A percentile compares a stretch with the other conserved stretches of the same genome.
Conservation (phyloP, 352 stramenopile genomes). For the Hyaloperonospora brassicae region DNA sequence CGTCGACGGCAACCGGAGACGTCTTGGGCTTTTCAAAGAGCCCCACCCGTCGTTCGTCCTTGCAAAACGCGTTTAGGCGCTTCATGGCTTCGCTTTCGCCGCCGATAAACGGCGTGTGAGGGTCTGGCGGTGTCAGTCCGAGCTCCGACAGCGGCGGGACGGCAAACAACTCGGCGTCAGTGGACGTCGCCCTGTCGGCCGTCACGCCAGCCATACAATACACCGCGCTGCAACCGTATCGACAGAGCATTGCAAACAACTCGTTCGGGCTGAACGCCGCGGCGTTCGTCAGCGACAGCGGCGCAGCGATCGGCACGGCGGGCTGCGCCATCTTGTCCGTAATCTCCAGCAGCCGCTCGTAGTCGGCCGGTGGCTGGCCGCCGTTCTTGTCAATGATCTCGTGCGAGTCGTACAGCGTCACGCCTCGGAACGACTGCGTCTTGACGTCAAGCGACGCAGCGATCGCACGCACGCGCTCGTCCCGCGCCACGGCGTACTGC, state of each 20-base stretch:
- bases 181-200: neutral
- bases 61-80: conserved; percentile 50
- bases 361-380: conserved; percentile 35
- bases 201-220: conserved; percentile 26
- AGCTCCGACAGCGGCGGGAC: conserved; percentile 38
- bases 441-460: conserved; percentile 27
- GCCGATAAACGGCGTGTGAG: conserved; percentile 46
- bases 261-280: conserved; percentile 19
- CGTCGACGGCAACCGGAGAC: conserved; percentile 67
- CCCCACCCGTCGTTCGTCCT: conserved; percentile 60
- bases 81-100: conserved; percentile 46
- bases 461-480: conserved; percentile 37
- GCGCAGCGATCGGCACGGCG: conserved; percentile 33
- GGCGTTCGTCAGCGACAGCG: conserved; percentile 18
- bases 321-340: conserved; percentile 48
- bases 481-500: conserved; percentile 36
- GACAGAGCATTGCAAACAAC: conserved; percentile 26
- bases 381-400: conserved; percentile 43
- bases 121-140: conserved; percentile 21
- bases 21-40: conserved; percentile 96
- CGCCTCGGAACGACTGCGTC: conserved; percentile 30
- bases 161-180: conserved; percentile 23
- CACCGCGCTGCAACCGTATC: conserved; percentile 6
- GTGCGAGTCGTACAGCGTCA: conserved; percentile 54
- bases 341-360: conserved; percentile 48